Evolutionary conservation across 2,329 filamentous ascomycete species (phyloP).

Genomic region (Microdochium trichocladiopsis): DNA sequence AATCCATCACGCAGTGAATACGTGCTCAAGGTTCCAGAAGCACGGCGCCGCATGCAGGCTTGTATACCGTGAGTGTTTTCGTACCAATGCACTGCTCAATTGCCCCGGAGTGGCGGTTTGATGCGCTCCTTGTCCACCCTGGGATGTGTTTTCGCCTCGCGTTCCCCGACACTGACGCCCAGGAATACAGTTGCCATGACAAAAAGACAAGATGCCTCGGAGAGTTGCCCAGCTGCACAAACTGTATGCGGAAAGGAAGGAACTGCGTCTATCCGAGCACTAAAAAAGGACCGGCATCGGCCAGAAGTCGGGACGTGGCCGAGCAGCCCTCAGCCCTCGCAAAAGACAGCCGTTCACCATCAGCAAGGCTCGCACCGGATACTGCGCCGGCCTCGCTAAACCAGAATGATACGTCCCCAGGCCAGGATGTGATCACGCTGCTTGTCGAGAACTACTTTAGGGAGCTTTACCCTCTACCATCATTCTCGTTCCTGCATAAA

Average conservation of each 20-base stretch:
- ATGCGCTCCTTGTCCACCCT: no score
- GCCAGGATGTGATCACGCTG: constrained; percentile 8
- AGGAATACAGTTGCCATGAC: constrained; percentile 11
- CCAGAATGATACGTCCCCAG: constrained; percentile 5
- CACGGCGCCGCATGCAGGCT: constrained; percentile 18
- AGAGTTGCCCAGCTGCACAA: constrained; percentile 19
- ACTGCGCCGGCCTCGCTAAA: background rate
- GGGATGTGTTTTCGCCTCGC: no score
- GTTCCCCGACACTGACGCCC: no score
- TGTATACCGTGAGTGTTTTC: constrained; percentile 13
- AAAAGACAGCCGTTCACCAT: background rate
- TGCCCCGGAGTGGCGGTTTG: background rate
- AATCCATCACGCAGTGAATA: constrained; percentile 12
- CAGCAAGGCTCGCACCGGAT: background rate
- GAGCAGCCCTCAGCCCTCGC: background rate
- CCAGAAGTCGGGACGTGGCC: background rate
- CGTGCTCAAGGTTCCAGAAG: constrained; percentile 15
- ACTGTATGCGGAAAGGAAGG: constrained; percentile 15
- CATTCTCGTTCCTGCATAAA: constrained; percentile 25
- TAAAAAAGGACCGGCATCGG: constrained; percentile 4
- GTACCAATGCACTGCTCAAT: background rate
- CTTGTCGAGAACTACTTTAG: constrained; percentile 21
- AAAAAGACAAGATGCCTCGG: constrained; percentile 22
- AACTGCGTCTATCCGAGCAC: constrained; percentile 16
- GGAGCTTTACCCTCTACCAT: constrained; percentile 21